Evolutionary conservation across 371 early-diverging fungal genomes (phyloP).

Genomic region (Amoeboaphelidium protococcarum): DNA sequence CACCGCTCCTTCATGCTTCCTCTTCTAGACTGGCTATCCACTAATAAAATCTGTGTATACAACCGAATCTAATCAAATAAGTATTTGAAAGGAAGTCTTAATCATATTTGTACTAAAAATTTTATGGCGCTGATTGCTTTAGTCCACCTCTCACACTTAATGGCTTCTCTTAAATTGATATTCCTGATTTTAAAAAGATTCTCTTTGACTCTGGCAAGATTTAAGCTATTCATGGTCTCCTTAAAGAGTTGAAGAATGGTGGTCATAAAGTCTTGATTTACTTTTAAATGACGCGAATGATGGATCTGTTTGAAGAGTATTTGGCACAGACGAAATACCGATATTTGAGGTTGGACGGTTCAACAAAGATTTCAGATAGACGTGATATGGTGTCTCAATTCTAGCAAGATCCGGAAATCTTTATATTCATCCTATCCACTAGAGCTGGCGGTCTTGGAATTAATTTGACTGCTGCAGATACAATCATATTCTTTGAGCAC

Average conservation of each 20-base stretch:
- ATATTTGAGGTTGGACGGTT: slow-evolving; percentile 87
- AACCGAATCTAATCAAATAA: too few relatives aligned
- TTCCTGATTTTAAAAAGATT: slow-evolving; percentile 45
- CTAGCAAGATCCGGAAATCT: slow-evolving; percentile 64
- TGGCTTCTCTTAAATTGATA: slow-evolving; percentile 3
- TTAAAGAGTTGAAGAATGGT: slow-evolving; percentile 60
- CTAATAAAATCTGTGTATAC: too few relatives aligned
- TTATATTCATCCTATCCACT: slow-evolving; percentile 91
- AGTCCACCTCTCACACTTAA: neutral
- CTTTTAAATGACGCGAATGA: slow-evolving; percentile 98
- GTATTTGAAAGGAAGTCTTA: too few relatives aligned
- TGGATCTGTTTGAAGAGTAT: slow-evolving; percentile 90
- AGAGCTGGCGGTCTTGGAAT: slow-evolving; percentile 98
- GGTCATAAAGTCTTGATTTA: slow-evolving; percentile 87
- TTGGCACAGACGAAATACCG: slow-evolving; percentile 59
- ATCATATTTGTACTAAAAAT: too few relatives aligned
- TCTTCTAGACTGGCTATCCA: too few relatives aligned
- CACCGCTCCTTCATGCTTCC: too few relatives aligned
- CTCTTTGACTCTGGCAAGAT: slow-evolving; percentile 89
- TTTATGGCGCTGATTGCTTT: too few relatives aligned
- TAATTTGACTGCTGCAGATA: slow-evolving; percentile 97
- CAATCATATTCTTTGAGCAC: slow-evolving; percentile 94
- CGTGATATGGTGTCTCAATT: slow-evolving; percentile 77
- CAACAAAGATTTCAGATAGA: slow-evolving; percentile 66
- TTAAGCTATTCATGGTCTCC: slow-evolving; percentile 50